Percentiles rank a stretch among this genome's conserved stretches.
These are phyloP conservation scores for Anaeromyces robustus DNA, from an alignment of 192 early-diverging fungal genomes.

Conservation along the genomic window DNA sequence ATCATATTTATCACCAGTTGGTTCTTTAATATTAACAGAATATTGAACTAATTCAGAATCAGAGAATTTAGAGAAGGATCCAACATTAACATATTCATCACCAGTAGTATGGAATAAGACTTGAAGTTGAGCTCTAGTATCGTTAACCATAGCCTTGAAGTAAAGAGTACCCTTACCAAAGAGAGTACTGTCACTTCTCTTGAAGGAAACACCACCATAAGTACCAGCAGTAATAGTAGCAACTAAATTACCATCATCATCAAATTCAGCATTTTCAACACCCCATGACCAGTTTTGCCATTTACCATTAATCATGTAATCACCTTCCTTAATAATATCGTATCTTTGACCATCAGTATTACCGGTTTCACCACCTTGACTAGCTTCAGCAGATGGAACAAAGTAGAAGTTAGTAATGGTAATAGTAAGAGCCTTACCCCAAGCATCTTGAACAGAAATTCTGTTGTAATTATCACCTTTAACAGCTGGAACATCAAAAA, in stretches of 20 bases:
- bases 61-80: not conserved
- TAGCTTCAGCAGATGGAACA: not conserved
- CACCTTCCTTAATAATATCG: not conserved
- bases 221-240: not conserved
- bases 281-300: not conserved
- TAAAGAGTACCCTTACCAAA: not conserved
- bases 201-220: not conserved
- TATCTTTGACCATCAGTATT: not conserved
- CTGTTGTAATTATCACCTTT: not conserved
- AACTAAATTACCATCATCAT: not conserved
- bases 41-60: not conserved
- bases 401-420: not conserved
- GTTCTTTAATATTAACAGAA: not conserved
- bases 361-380: not conserved
- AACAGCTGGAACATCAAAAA: not conserved
- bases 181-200: not conserved
- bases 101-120: not conserved
- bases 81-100: not conserved
- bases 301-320: not conserved
- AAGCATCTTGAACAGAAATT: not conserved
- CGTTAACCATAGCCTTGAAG: not conserved
- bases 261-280: not conserved
- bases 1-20: not conserved
- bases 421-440: not conserved
- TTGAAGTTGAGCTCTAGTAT: not conserved